Percentiles rank a stretch among this genome's conserved stretches.
These are phyloP conservation scores for Plasmodium inui DNA, from an alignment of 169 alveolate genomes.

Conservation along the genomic window DNA sequence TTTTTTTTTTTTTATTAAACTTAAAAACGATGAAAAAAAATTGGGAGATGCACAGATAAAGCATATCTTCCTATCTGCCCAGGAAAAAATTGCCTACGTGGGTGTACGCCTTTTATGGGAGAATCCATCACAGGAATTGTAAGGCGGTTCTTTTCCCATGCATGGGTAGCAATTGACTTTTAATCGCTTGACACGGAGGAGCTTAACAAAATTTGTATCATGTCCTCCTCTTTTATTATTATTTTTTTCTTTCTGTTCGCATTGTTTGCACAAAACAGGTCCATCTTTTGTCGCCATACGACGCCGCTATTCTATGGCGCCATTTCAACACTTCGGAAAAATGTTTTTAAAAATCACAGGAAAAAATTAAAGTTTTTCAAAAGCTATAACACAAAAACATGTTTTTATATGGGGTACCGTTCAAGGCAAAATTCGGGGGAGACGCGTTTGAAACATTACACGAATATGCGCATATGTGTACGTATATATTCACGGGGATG, in stretches of 20 bases:
- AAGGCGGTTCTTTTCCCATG: neutral
- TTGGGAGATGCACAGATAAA: neutral
- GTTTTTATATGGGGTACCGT: conserved; percentile 2
- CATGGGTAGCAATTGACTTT: neutral
- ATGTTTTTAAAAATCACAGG: conserved; percentile 15
- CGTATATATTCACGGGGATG: neutral
- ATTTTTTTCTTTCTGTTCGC: neutral
- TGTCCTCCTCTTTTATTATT: neutral
- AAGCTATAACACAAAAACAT: conserved; percentile 32
- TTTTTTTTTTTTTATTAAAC: too few relatives aligned
- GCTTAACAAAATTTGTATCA: neutral
- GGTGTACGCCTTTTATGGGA: neutral
- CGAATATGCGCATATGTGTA: neutral
- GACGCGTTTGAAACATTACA: neutral
- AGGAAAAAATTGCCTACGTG: neutral
- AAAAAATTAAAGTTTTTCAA: conserved; percentile 38
- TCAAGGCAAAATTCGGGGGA: neutral
- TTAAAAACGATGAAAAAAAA: neutral
- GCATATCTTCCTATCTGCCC: neutral
- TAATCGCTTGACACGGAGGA: neutral
- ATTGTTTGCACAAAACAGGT: neutral
- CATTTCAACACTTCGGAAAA: neutral
- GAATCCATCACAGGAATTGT: neutral
- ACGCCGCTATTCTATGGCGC: neutral
- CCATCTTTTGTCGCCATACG: neutral